Base-by-base conservation (phyloP, 768 basidiomycete genomes). In the Ramaria rubella region DNA sequence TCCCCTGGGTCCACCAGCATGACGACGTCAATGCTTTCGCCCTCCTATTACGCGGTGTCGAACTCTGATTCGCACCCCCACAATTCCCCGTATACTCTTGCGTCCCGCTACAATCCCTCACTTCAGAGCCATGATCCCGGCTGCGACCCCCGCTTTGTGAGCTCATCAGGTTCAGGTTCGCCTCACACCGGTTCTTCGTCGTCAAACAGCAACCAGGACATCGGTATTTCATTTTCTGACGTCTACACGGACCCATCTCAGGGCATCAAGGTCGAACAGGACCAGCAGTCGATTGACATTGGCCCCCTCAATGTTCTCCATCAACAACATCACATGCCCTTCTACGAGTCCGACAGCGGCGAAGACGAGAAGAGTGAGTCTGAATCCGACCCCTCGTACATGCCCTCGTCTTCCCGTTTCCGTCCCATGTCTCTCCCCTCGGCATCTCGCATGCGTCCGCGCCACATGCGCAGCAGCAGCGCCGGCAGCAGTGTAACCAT, bases 321-420 rank as follows among this genome's bases (percentile, higher is more conserved):
- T 19, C 11, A 17, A n/a, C 40, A 42, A 8, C n/a, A 42, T 8
- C 40, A 48, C 29, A 14, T 19, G 23, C 24, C 46, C 4, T 8
- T 42, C 40, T 48, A 48, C 24, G 46, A 48, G 17, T 26, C 23
- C 23, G 46, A 48, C 46, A 48, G 46, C n/a, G 46, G 46, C 46
- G 46, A 48, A 26, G 46, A 48, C 29, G 46, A 48, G 46, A 48
- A 29, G 46, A 48, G 46, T 26, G 46, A 48, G 19, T 11, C 9
- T 5, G 43, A 54, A 23, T 52, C 24, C 17, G 38, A 23, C 31
- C 30, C 27, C 24, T 40, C 50, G 29, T 40, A 33, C 33, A 23
- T 52, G 19, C 50, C 50, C 50, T 52, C 50, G 30, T 24, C 38
- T 34, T 52, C 50, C 9, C 50, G 38, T 17, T 36, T 33, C 14